A percentile compares a stretch with the other conserved stretches of the same genome.
Conservation (phyloP, 176 grass and related monocot genomes). For the Zoysia pacifica region DNA sequence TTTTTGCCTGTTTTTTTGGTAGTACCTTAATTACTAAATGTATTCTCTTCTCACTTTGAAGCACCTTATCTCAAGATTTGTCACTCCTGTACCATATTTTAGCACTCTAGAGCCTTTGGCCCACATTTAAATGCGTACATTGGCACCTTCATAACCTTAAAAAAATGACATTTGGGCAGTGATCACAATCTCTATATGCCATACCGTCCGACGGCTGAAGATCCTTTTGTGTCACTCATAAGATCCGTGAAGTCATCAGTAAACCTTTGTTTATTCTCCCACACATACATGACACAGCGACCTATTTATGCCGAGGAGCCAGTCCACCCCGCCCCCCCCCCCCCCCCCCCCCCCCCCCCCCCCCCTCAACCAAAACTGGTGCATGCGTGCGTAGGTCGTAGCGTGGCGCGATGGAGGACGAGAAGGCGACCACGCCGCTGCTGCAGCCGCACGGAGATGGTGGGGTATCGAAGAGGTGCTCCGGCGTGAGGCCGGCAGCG, state of each 20-base stretch:
- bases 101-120: no score
- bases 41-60: background rate
- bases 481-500: slow-evolving; percentile 12
- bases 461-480: background rate
- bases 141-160: no score
- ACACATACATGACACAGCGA: background rate
- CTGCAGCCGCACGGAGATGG: slow-evolving; percentile 15
- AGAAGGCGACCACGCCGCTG: slow-evolving; percentile 17
- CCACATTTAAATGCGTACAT: no score
- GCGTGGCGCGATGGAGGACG: slow-evolving; percentile 6
- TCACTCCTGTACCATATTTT: no score
- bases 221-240: background rate
- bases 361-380: background rate
- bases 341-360: background rate
- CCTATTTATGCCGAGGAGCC: background rate
- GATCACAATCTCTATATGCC: no score
- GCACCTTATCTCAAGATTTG: no score
- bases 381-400: background rate
- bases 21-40: background rate
- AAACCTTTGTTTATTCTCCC: background rate
- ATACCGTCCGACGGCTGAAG: background rate
- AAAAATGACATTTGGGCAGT: no score
- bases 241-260: background rate
- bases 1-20: background rate
- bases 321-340: background rate